A percentile compares a stretch with the other conserved stretches of the same genome.
Conservation (phyloP, 2,329 filamentous ascomycete genomes). For the Colletotrichum endophyticum region DNA sequence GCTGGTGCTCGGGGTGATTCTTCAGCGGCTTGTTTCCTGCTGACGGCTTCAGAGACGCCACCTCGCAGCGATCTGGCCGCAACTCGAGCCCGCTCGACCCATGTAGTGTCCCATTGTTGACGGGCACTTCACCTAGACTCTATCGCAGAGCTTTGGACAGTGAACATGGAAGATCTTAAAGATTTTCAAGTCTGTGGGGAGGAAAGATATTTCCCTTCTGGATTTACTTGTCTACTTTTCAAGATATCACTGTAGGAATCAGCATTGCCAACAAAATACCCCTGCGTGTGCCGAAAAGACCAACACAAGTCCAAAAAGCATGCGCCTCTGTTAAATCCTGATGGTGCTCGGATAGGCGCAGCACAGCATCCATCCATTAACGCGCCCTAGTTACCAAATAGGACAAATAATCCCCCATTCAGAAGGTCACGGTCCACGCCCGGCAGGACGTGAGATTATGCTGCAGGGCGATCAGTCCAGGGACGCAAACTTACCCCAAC, state of each 20-base stretch:
- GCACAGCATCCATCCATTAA: not conserved
- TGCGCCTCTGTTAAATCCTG: not conserved
- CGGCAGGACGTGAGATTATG: not conserved
- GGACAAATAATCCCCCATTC: not conserved
- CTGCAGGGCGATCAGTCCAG: not conserved
- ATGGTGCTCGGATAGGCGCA: not conserved
- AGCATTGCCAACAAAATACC: not conserved
- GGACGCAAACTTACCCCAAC: not conserved
- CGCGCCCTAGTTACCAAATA: not conserved
- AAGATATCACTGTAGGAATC: not conserved
- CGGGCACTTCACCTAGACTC: not conserved
- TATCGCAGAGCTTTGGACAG: not conserved
- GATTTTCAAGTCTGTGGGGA: not conserved
- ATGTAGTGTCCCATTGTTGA: not conserved
- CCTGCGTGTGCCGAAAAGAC: not conserved
- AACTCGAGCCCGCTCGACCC: not conserved
- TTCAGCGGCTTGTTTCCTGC: not conserved
- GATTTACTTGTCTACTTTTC: not conserved
- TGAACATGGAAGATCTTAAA: not conserved
- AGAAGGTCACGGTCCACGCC: not conserved
- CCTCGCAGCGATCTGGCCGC: not conserved
- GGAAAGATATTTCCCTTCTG: not conserved
- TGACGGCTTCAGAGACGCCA: not conserved
- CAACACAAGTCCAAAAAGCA: not conserved
- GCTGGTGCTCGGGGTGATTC: not conserved